Base-by-base conservation (phyloP, 768 basidiomycete species). In the Lactarius deliciosus region DNA sequence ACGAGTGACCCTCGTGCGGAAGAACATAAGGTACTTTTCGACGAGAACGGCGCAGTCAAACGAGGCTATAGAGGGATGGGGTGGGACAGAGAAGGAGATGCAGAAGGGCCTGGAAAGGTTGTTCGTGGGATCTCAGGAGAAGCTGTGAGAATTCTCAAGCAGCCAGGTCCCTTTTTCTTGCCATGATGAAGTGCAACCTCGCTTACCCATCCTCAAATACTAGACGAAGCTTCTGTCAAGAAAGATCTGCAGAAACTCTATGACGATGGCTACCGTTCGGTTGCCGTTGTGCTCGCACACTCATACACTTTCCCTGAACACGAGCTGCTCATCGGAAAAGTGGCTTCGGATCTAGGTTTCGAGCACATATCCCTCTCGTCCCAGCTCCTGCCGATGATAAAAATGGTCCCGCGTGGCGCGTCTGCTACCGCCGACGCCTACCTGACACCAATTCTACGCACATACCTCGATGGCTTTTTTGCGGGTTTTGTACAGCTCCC, bases 361-460 rank as follows among this genome's bases (percentile, higher is more conserved):
- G 81, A 82, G 6, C 94, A 97, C 55, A 86, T 98, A 71, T 96
- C 94, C 2, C 86, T 92, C 71, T 96, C 94, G 0, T 89, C 92
- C 2, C 86, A 88, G 68, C 81, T 96, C n/a, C 83, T 93, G 34
- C 91, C 94, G 3, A 94, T 94, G 91, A 96, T 96, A 81, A 94
- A 94, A 78, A 91, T 96, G 83, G 92, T 97, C 11, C 91, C 94
- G 1, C 89, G 96, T 0, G 96, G 94, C 2, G 87, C 91, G 11
- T 96, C 94, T 0, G 91, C 92, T 0, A 96, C 94, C 0, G 96
- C 94, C 0, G 96, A 98, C 71, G 96, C 96, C 0, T 98, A 98
- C 76, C 86, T 98, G 45, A 97, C 95, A 0, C 96, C 96, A 16
- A 91, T 97, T 68, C 77, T 97, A 30, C 77, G 81, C 11, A 83